phyloP scores from a whole-genome alignment of 2,329 filamentous ascomycete genomes.

The Apiospora kogelbergensis region DNA sequence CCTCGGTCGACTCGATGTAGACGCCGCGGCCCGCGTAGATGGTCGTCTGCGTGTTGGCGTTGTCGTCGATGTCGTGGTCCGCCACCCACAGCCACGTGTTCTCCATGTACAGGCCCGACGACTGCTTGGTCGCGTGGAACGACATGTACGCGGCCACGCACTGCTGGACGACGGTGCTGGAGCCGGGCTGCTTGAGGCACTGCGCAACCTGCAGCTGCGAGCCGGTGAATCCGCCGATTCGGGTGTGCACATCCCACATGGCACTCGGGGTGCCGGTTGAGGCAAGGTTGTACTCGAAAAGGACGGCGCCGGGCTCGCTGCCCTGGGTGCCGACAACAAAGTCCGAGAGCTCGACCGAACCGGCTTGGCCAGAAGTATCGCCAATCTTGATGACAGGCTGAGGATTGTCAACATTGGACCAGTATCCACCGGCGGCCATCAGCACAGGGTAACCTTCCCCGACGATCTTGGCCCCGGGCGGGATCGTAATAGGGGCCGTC shows the following conservation, averaged over 20 bases:
- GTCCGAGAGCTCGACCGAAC: slow-evolving; percentile 70
- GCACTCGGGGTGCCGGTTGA: slow-evolving; percentile 46
- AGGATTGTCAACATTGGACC: slow-evolving; percentile 57
- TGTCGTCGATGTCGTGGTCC: slow-evolving; percentile 57
- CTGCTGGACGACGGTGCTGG: slow-evolving; percentile 25
- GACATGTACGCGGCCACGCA: slow-evolving; percentile 40
- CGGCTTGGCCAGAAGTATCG: slow-evolving; percentile 54
- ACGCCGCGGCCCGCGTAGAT: slow-evolving; percentile 54
- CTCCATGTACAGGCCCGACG: slow-evolving; percentile 38
- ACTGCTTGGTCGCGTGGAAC: slow-evolving; percentile 35
- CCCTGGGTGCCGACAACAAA: slow-evolving; percentile 70
- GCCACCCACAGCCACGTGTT: slow-evolving; percentile 47
- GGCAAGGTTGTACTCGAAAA: slow-evolving; percentile 73
- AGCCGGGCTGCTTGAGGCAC: slow-evolving; percentile 57
- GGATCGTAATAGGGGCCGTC: slow-evolving; percentile 46
- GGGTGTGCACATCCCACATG: slow-evolving; percentile 75
- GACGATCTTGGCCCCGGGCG: slow-evolving; percentile 37
- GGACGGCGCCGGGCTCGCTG: slow-evolving; percentile 63
- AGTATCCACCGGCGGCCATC: slow-evolving; percentile 55
- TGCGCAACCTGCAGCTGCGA: slow-evolving; percentile 66
- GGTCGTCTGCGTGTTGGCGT: slow-evolving; percentile 47
- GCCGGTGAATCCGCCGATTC: slow-evolving; percentile 70
- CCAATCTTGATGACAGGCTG: slow-evolving; percentile 69
- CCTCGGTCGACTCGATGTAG: slow-evolving; percentile 37
- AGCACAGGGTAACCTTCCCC: slow-evolving; percentile 39